Evolutionary conservation across 2,329 filamentous ascomycete genomes (phyloP).

Genomic region (Magnaporthales sp.): DNA sequence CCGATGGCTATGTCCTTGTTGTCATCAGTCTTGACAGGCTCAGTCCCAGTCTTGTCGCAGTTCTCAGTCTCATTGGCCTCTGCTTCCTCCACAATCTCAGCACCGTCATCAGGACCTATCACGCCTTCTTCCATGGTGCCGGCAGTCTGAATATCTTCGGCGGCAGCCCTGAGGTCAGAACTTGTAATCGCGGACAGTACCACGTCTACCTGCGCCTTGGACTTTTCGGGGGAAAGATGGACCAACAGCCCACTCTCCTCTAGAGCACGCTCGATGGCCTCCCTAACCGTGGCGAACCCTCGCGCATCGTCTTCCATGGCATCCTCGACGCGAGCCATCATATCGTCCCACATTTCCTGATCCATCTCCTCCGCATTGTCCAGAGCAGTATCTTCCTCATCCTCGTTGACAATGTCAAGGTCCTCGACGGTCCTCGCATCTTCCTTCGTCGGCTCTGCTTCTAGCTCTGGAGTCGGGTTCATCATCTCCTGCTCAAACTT

Average conservation of each 20-base stretch:
- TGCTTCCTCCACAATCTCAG: neutral
- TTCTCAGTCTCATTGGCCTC: too few relatives aligned
- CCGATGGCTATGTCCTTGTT: neutral
- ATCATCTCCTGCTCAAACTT: slow-evolving; percentile 59
- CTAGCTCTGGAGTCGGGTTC: slow-evolving; percentile 29
- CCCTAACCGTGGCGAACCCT: slow-evolving; percentile 40
- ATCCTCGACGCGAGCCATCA: slow-evolving; percentile 45
- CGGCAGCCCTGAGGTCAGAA: slow-evolving; percentile 10
- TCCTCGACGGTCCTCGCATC: slow-evolving; percentile 8
- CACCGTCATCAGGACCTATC: neutral
- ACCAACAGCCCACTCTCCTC: slow-evolving; percentile 43
- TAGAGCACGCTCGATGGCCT: slow-evolving; percentile 46
- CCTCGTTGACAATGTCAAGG: neutral
- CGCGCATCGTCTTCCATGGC: slow-evolving; percentile 49
- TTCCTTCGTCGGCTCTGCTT: slow-evolving; percentile 14
- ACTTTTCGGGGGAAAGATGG: slow-evolving; percentile 35
- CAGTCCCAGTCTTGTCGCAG: neutral
- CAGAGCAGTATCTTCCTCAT: slow-evolving; percentile 16
- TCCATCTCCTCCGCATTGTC: slow-evolving; percentile 8
- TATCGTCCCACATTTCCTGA: slow-evolving; percentile 38
- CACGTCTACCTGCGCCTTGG: slow-evolving; percentile 37
- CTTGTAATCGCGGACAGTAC: slow-evolving; percentile 39
- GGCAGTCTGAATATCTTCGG: slow-evolving; percentile 10
- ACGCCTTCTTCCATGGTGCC: neutral
- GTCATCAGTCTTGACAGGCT: neutral